Evolutionary conservation across 2,329 filamentous ascomycete species (phyloP), one percentile per base, ranked within the genome.

Genomic region (Epichloe brachyelytri): DNA sequence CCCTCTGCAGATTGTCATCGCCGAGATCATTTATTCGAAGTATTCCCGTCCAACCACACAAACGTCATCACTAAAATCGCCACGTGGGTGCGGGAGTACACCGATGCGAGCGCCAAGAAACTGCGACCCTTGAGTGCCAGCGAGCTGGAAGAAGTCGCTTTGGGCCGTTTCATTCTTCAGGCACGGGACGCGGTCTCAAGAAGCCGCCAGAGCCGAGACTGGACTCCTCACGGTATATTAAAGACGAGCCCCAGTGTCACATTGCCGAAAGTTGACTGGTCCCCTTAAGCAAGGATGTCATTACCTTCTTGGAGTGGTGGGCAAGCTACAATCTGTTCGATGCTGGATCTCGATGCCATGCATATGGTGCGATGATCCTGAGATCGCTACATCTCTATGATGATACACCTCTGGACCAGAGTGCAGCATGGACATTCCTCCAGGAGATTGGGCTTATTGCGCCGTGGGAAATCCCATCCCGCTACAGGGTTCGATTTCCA

Each of bases 381-480:
- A 77, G 80, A 19, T 74, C 78, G 8, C 68, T 80, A 1, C 74
- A 72, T 1, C 70, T 82, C 50, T 91, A 91, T 59, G 58, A 65
- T 5, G 68, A 77, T 6, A 67, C 65, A 5, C 39, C 51, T 10
- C 57, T 70, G 17, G 65, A 74, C 46, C 63, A 65, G 47, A 68
- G 80, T 38, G 70, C 72, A 22, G 62, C 68, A 14, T 82, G 79
- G 73, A 74, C 79, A 1, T 88, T 90, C 55, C 66, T 93, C 33
- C 85, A 90, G 59, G 87, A 93, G 62, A 72, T 90, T 40, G 85
- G 85, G 11, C 79, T 81, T 49, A 75, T 88, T 41, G 68, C 78
- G 7, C 83, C 86, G 0, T 87, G 83, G 76, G 84, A 89, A 58
- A 78, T 87, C 46, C 75, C 76, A 3, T 71, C 78, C 4, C 73